phyloP scores from a whole-genome alignment of 345 rosid genomes.

The Melaleuca alternifolia region DNA sequence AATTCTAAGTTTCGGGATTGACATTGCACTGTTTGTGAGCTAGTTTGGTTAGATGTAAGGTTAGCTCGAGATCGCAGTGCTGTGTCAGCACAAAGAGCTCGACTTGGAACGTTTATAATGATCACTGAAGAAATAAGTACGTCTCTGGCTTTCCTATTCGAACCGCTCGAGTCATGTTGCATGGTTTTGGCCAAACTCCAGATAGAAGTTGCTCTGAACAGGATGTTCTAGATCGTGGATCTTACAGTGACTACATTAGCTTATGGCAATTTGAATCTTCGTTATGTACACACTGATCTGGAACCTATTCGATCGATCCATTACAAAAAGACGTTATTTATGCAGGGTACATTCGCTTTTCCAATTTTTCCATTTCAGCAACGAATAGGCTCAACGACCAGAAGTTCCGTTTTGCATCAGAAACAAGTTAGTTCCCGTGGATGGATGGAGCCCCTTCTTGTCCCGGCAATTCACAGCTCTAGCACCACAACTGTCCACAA shows the following conservation, averaged over 20 bases:
- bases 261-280: not conserved
- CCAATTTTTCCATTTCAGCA: not conserved
- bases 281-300: not conserved
- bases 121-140: no score
- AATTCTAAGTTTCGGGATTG: not conserved
- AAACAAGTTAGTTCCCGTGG: not conserved
- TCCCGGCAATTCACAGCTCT: slow-evolving; percentile 41
- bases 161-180: not conserved
- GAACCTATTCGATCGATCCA: not conserved
- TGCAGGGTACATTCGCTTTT: not conserved
- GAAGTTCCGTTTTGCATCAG: not conserved
- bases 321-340: not conserved
- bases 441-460: not conserved
- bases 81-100: not conserved
- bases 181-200: not conserved
- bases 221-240: not conserved
- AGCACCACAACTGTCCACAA: slow-evolving; percentile 67
- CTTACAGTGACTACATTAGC: not conserved
- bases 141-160: not conserved
- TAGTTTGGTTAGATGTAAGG: not conserved
- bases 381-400: not conserved
- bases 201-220: not conserved
- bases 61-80: not conserved
- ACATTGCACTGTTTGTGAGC: not conserved
- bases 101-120: not conserved